Base-by-base conservation (phyloP, 805 yeast genomes). In the Metschnikowia santaceciliae region DNA sequence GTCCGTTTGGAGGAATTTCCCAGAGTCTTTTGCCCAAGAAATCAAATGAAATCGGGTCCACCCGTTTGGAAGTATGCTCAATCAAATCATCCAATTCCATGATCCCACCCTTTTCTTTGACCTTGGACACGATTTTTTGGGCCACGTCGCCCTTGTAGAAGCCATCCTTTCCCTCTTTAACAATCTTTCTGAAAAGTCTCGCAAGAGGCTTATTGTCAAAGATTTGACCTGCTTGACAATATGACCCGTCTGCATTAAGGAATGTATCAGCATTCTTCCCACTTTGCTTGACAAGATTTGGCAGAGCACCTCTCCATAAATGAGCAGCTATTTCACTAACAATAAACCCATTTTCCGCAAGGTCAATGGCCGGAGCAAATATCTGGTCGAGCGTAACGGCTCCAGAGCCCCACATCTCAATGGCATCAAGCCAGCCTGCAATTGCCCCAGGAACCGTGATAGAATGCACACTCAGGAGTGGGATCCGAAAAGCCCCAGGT, bases 1-100 rank as follows among this genome's bases (percentile, higher is more conserved):
- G 89, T 3, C 92, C 89, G 65, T 83, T 87, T 13, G 96, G 96
- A 10, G 96, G 94, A 54, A 87, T 82, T 64, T 88, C 94, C 88
- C 91, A 84, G 23, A 88, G 71, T 30, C 73, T 76, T 44, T 67
- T 61, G 10, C 79, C 86, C 43, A 78, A 69, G 49, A 82, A 74
- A 33, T 78, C 75, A 48, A 79, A 65, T 15, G 69, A 67, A 17
- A 87, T 79, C 2, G 95, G 92, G 1, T 83, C 84, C 22, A 86
- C 84, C 57, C 80, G 75, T 0, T 84, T 76, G 1, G 90, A 78
- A 0, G 76, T 68, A 64, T 88, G 94, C 19, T 61, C 54, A 15
- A 66, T 65, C 44, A 88, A 70, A 61, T 88, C 96, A 6, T 78
- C 78, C 40, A 69, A 62, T 0, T 77, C 68, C 56, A 88, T 64